These are phyloP conservation scores for Penicillium expansum DNA, from an alignment of 2,329 filamentous ascomycete genomes.

Conservation along the genomic window DNA sequence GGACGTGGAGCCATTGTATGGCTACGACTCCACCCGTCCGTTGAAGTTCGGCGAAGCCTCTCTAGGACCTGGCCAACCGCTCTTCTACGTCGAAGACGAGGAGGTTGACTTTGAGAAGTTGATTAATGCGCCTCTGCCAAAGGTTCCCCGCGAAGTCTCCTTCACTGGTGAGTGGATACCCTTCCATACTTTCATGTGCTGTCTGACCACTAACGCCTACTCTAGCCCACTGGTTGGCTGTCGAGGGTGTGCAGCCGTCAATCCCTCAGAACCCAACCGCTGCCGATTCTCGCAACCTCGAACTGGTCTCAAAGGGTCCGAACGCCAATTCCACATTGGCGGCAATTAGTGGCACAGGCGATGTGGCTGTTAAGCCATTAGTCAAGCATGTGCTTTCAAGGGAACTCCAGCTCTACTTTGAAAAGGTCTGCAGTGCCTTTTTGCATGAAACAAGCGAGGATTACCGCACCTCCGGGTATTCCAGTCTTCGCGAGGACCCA, in stretches of 20 bases:
- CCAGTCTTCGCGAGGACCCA: conserved; percentile 82
- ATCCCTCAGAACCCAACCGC: conserved; percentile 95
- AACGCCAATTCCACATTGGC: conserved; percentile 83
- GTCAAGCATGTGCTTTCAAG: conserved; percentile 97
- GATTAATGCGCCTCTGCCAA: conserved; percentile 92
- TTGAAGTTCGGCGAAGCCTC: conserved; percentile 91
- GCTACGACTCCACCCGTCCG: conserved; percentile 88
- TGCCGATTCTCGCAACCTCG: conserved; percentile 76
- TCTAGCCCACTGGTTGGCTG: conserved; percentile 90
- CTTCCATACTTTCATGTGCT: not conserved
- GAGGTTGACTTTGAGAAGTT: conserved; percentile 99
- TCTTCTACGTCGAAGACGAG: conserved; percentile 98
- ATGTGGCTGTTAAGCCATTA: conserved; percentile 77
- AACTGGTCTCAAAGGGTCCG: conserved; percentile 84
- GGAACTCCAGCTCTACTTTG: conserved; percentile 94
- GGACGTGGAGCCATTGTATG: conserved; percentile 92
- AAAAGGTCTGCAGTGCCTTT: conserved; percentile 86
- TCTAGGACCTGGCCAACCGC: conserved; percentile 84
- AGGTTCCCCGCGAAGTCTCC: conserved; percentile 86
- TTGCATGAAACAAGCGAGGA: conserved; percentile 86
- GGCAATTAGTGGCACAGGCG: conserved; percentile 78
- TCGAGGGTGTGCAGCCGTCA: conserved; percentile 94
- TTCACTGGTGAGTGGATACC: conserved; percentile 68
- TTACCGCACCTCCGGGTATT: conserved; percentile 78
- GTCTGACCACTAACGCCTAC: conserved; percentile 9